Conservation (phyloP, 2,329 filamentous ascomycete genomes). For the Lasiodiplodia sp. region DNA sequence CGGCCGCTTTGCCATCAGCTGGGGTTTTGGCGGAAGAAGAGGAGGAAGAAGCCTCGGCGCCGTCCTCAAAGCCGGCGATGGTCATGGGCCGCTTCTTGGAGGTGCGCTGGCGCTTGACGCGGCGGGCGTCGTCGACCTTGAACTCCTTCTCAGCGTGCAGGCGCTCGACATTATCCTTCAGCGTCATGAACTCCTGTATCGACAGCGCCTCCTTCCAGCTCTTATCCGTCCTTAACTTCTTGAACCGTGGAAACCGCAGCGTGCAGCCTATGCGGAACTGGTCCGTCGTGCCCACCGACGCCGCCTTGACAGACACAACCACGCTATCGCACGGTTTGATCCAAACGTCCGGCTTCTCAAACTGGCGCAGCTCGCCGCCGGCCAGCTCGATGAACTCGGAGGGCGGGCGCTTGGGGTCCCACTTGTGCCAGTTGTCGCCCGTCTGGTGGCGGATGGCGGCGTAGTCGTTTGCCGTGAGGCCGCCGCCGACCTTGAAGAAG, state of each 20-base stretch:
- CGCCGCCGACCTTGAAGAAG: slow-evolving; percentile 99
- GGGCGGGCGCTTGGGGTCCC: slow-evolving; percentile 80
- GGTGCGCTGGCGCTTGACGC: slow-evolving; percentile 65
- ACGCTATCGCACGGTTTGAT: slow-evolving; percentile 89
- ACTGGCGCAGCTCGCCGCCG: slow-evolving; percentile 73
- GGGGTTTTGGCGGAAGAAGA: slow-evolving; percentile 60
- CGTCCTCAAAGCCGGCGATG: slow-evolving; percentile 73
- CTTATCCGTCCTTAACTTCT: slow-evolving; percentile 80
- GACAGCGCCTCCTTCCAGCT: slow-evolving; percentile 82
- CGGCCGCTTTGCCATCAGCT: neutral
- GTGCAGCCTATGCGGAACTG: slow-evolving; percentile 80
- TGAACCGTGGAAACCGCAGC: slow-evolving; percentile 90
- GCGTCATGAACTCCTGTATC: slow-evolving; percentile 75
- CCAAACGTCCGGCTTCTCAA: slow-evolving; percentile 88
- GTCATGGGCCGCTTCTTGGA: slow-evolving; percentile 74
- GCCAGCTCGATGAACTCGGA: slow-evolving; percentile 80
- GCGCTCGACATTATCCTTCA: slow-evolving; percentile 74
- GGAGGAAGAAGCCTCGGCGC: slow-evolving; percentile 60
- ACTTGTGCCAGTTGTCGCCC: slow-evolving; percentile 89
- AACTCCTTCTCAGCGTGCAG: slow-evolving; percentile 77
- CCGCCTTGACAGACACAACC: slow-evolving; percentile 87
- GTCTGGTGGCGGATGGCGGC: slow-evolving; percentile 81
- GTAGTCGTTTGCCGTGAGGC: slow-evolving; percentile 86
- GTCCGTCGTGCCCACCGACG: slow-evolving; percentile 76
- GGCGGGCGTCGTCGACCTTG: slow-evolving; percentile 72